Evolutionary conservation across 2,329 filamentous ascomycete genomes (phyloP), one percentile per base, ranked within the genome.

Genomic region (Aspergillus ustus): DNA sequence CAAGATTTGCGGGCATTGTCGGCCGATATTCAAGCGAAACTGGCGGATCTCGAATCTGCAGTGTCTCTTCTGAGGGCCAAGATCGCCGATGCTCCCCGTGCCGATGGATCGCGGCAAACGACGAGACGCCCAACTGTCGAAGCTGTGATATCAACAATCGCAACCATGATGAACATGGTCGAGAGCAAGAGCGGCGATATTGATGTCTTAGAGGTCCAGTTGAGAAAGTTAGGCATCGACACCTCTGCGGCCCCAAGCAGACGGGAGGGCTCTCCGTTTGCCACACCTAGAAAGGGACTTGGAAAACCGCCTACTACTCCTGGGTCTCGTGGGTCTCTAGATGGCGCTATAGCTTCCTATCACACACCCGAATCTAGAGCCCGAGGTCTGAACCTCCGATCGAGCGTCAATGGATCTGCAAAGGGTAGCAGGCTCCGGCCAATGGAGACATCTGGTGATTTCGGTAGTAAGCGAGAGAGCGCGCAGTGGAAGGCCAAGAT

Each of bases 141-240:
- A 69, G 92, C 92, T 0, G 91, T 99, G 20, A 89, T 93, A 68
- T 91, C 91, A 62, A 99, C 95, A 1, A 96, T 99, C 67, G 83
- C 84, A 61, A 97, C 95, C 73, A 93, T 99, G 90, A 97, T 93
- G 37, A 86, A 83, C 62, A 94, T 97, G 89, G 91, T 91, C 0
- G 92, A 98, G 81, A 92, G 92, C 79, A 91, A 92, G 73, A 95
- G 91, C 72, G 91, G 90, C 61, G 94, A 98, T 70, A 88, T 99
- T 56, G 92, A 97, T 74, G 87, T 97, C 7, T 84, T 98, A 34
- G 95, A 98, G 78, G 87, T 89, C 52, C 91, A 97, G 73, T 87
- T 99, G 80, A 88, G 90, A 62, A 91, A 88, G 73, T 78, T 96
- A 22, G 84, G 85, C 7, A 77, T 91, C 37, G 74, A 76, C 52